These are phyloP conservation scores for Komagataella phaffii DNA, from an alignment of 805 yeast species.

Conservation along the genomic window DNA sequence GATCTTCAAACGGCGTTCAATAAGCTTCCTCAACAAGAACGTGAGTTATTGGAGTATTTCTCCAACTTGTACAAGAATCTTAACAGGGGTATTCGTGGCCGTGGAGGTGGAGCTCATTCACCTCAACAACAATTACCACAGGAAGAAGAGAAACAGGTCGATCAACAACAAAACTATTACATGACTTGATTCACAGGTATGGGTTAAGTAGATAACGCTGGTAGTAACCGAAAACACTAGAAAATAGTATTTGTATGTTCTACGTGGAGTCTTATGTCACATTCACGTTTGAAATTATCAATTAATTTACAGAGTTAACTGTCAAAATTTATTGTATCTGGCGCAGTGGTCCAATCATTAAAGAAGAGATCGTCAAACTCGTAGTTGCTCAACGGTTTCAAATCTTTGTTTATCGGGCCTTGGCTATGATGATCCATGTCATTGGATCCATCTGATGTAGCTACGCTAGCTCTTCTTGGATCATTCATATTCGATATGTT, in stretches of 20 bases:
- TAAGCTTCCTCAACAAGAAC: slow-evolving; percentile 43
- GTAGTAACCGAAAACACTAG: too few species aligned
- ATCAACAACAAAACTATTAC: slow-evolving; percentile 1
- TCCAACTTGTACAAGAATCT: slow-evolving; percentile 75
- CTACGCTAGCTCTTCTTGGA: neutral
- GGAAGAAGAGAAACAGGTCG: neutral
- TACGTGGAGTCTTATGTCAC: neutral
- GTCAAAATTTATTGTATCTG: neutral
- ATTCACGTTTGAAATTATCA: neutral
- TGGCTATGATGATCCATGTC: neutral
- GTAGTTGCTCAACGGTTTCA: slow-evolving; percentile 3
- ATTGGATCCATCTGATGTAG: neutral
- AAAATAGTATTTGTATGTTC: neutral
- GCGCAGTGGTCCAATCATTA: slow-evolving; percentile 13
- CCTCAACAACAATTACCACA: slow-evolving; percentile 1
- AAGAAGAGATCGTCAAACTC: slow-evolving; percentile 15
- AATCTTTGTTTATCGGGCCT: neutral
- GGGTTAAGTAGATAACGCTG: neutral
- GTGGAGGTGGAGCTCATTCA: slow-evolving; percentile 40
- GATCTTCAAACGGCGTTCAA: slow-evolving; percentile 20
- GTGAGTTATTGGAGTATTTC: slow-evolving; percentile 63
- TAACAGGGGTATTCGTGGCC: slow-evolving; percentile 83
- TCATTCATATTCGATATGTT: slow-evolving; percentile 1
- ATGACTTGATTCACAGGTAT: neutral
- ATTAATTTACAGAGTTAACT: neutral